phyloP scores from a whole-genome alignment of 1,284 basidiomycete genomes.

The Mycosarcoma mackinlayi region DNA sequence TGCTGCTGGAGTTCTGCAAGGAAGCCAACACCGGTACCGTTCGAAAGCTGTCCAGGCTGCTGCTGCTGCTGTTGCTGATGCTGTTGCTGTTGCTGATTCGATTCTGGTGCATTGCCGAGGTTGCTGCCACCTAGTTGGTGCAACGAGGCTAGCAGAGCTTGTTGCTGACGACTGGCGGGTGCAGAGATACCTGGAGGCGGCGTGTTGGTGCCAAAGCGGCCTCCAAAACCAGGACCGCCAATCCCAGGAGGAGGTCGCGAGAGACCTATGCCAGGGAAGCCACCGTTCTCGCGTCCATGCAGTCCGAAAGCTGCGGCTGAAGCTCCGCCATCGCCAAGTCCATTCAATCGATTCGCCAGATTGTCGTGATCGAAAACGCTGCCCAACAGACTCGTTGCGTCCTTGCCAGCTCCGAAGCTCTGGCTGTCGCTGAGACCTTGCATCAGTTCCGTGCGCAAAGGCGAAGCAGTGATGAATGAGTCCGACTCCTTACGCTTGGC shows the following conservation, averaged over 20 bases:
- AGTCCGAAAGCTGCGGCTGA: constrained; percentile 29
- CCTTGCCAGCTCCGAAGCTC: constrained; percentile 31
- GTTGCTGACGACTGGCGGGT: constrained; percentile 49
- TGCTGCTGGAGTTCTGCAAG: constrained; percentile 50
- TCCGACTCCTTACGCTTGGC: constrained; percentile 59
- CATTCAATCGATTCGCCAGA: constrained; percentile 14
- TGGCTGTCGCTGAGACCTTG: constrained; percentile 25
- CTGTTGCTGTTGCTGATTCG: constrained; percentile 42
- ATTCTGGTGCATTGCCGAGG: constrained; percentile 12
- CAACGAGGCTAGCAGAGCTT: constrained; percentile 46
- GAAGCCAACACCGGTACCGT: constrained; percentile 40
- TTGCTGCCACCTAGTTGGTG: constrained; percentile 38
- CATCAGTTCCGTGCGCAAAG: constrained; percentile 42
- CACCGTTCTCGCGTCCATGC: constrained; percentile 28
- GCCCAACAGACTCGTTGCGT: constrained; percentile 52
- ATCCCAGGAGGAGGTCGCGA: constrained; percentile 42
- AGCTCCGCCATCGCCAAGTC: constrained; percentile 34
- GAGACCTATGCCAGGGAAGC: constrained; percentile 42
- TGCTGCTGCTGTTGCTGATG: constrained; percentile 21
- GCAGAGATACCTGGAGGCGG: constrained; percentile 44
- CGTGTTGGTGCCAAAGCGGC: constrained; percentile 44
- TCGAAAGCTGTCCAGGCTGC: constrained; percentile 19
- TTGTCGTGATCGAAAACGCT: constrained; percentile 55
- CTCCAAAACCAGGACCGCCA: constrained; percentile 35
- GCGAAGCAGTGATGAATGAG: constrained; percentile 41